Conservation (phyloP, 2,329 filamentous ascomycete genomes). For the Tolypocladium inflatum region DNA sequence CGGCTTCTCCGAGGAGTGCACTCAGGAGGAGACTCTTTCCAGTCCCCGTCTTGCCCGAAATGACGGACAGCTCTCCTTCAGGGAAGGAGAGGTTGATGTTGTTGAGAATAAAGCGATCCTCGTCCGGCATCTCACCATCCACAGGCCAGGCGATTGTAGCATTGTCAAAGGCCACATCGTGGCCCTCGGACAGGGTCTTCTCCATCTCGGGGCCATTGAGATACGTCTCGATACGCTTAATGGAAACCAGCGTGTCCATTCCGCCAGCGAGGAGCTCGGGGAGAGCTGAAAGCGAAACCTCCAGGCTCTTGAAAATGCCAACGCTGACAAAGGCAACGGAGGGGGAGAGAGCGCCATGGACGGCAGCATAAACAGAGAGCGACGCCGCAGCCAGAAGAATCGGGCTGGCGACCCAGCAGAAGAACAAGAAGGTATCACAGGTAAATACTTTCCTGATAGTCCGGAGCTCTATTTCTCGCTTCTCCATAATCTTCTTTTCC, state of each 20-base stretch:
- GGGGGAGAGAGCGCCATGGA: constrained; percentile 54
- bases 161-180: constrained; percentile 54
- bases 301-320: constrained; percentile 63
- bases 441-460: constrained; percentile 59
- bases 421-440: constrained; percentile 52
- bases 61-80: constrained; percentile 57
- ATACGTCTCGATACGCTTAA: constrained; percentile 63
- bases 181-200: constrained; percentile 41
- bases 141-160: constrained; percentile 68
- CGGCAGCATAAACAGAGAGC: constrained; percentile 55
- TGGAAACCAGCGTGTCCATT: constrained; percentile 64
- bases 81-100: constrained; percentile 60
- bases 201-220: constrained; percentile 56
- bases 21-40: constrained; percentile 70
- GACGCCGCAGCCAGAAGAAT: constrained; percentile 65
- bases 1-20: constrained; percentile 66
- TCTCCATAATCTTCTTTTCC: constrained; percentile 56
- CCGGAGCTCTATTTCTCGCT: constrained; percentile 55
- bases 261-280: constrained; percentile 64
- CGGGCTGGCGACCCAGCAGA: constrained; percentile 65
- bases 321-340: constrained; percentile 74
- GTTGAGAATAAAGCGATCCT: constrained; percentile 54
- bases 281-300: constrained; percentile 59
- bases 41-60: constrained; percentile 68
- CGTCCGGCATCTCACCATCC: constrained; percentile 46